These are phyloP conservation scores for Lippia alba DNA, from an alignment of 305 asterid species.

Conservation along the genomic window DNA sequence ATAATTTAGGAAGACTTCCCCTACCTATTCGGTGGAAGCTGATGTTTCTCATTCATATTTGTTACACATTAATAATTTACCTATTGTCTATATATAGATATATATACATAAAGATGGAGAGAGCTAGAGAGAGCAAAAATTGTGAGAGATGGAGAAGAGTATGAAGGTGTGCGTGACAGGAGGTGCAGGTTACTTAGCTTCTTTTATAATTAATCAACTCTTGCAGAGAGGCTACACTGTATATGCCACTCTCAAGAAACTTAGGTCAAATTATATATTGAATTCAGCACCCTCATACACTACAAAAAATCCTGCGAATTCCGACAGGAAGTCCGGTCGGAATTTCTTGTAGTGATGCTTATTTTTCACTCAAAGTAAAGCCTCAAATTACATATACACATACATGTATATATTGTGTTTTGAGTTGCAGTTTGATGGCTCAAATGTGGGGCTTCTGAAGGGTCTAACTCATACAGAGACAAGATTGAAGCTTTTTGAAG, in stretches of 20 bases:
- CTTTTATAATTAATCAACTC: slow-evolving; percentile 59
- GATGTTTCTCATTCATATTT: too few relatives aligned
- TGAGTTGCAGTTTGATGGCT: slow-evolving; percentile 46
- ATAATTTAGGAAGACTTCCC: too few relatives aligned
- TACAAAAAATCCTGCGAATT: too few relatives aligned
- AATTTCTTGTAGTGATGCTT: too few relatives aligned
- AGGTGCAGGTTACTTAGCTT: slow-evolving; percentile 69
- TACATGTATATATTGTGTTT: neutral
- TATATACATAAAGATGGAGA: too few relatives aligned
- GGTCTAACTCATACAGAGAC: slow-evolving; percentile 43
- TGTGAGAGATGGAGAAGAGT: slow-evolving; percentile 30
- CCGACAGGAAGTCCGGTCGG: too few relatives aligned
- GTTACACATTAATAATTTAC: too few relatives aligned
- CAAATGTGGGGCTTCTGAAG: slow-evolving; percentile 57
- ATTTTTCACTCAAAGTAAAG: too few relatives aligned
- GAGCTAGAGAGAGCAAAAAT: neutral
- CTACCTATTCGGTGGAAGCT: too few relatives aligned
- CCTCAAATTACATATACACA: too few relatives aligned
- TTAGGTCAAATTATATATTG: slow-evolving; percentile 33
- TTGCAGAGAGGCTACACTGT: slow-evolving; percentile 59
- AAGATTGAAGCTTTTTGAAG: slow-evolving; percentile 54
- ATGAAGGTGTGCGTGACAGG: slow-evolving; percentile 75
- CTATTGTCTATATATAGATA: neutral
- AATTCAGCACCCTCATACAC: too few relatives aligned
- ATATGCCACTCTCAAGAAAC: slow-evolving; percentile 66